phyloP scores from a whole-genome alignment of 2,329 filamentous ascomycete species.

The Trichophyton simii region DNA sequence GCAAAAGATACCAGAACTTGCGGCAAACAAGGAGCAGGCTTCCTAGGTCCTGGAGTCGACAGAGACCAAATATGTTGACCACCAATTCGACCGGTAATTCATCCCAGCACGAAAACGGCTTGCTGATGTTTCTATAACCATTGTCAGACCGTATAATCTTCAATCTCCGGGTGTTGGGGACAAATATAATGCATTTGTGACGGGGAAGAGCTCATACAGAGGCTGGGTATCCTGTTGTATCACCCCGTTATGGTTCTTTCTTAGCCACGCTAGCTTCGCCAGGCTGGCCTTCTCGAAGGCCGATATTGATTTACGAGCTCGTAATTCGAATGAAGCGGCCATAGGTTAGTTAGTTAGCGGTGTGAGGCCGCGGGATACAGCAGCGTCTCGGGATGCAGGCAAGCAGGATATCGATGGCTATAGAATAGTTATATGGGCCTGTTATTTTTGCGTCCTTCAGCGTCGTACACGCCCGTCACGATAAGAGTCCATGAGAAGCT shows the following conservation, averaged over 20 bases:
- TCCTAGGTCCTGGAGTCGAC: slow-evolving; percentile 27
- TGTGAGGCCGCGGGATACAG: not conserved
- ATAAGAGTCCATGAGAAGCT: not conserved
- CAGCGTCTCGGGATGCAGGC: not conserved
- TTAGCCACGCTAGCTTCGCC: not conserved
- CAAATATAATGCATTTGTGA: not conserved
- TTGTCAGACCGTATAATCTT: not conserved
- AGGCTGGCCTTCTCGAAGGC: slow-evolving; percentile 13
- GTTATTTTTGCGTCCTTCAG: not conserved
- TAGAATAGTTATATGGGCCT: not conserved
- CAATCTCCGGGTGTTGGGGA: too few species aligned
- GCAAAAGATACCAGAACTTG: slow-evolving; percentile 26
- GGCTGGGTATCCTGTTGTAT: slow-evolving; percentile 2
- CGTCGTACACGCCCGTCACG: not conserved
- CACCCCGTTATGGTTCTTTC: not conserved
- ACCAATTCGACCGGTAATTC: slow-evolving; percentile 31
- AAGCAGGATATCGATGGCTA: not conserved
- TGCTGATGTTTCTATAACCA: not conserved
- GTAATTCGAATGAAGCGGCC: slow-evolving; percentile 10
- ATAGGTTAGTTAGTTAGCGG: not conserved
- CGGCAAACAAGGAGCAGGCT: slow-evolving; percentile 29
- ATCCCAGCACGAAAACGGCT: slow-evolving; percentile 24
- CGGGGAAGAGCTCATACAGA: not conserved
- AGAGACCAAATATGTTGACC: slow-evolving; percentile 30
- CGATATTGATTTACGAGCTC: slow-evolving; percentile 10